Base-by-base conservation (phyloP, 2,329 filamentous ascomycete genomes). In the Monosporascus cannonballus region DNA sequence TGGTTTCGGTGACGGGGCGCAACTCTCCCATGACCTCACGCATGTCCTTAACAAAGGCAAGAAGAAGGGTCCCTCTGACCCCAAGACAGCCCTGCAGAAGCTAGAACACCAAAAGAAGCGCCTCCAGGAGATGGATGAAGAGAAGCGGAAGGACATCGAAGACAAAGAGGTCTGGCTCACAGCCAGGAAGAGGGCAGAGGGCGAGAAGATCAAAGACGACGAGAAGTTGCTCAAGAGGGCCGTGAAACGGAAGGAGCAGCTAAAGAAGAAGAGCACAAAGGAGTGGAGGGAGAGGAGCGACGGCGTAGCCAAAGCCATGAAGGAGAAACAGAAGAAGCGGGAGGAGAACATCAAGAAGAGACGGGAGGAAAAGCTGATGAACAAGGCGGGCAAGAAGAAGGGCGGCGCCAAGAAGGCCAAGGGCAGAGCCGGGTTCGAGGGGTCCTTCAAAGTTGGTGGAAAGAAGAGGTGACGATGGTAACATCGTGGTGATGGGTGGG, bases 161-260 rank as follows among this genome's bases (percentile, higher is more conserved):
- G 90, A 96, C 71, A 97, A 97, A 76, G 93, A 99, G 64, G 77
- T 86, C 53, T 99, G 94, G 94, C 77, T 96, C 54, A 93, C 89
- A 47, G 94, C 94, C 2, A 87, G 93, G 71, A 90, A 90, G 71
- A 85, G 88, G 24, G 90, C 87, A 1, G 89, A 96, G 68, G 94
- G 94, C 48, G 92, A 96, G 66, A 89, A 90, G 67, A 86, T 96
- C 36, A 85, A 81, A 55, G 91, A 97, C 65, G 90, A 96, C 68
- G 90, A 90, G 57, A 84, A 81, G 46, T 73, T 96, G 52, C 79
- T 99, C 27, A 96, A 96, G 78, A 96, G 96, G 78, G 89, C 92
- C 0, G 77, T 97, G 60, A 96, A 96, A 80, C 85, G 93, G 60
- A 95, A 96, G 75, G 90, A 96, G 64, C 84, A 86, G 60, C 76